phyloP scores from a whole-genome alignment of 129 eudicot genomes.

The Flaveria bidentis region DNA sequence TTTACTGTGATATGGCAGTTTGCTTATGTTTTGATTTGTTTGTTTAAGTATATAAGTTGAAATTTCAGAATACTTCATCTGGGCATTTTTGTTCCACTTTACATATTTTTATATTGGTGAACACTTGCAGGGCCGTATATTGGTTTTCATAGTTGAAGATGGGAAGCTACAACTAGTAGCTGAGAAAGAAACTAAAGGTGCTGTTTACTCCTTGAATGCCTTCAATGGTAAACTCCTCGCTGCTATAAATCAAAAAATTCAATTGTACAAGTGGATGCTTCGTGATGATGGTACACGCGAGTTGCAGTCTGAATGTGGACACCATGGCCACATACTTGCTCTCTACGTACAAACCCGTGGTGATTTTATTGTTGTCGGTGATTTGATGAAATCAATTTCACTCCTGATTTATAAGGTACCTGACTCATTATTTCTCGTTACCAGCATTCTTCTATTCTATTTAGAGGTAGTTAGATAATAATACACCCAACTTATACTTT shows the following conservation, averaged over 20 bases:
- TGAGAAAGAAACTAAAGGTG: slow-evolving; percentile 98
- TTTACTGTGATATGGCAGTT: too few species aligned
- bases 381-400: slow-evolving; percentile 92
- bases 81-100: not conserved
- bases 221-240: slow-evolving; percentile 93
- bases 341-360: slow-evolving; percentile 98
- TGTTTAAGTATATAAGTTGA: not conserved
- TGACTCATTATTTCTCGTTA: not conserved
- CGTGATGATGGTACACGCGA: slow-evolving; percentile 94
- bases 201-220: slow-evolving; percentile 88
- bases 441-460: too few species aligned
- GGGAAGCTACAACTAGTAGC: slow-evolving; percentile 88
- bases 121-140: slow-evolving; percentile 68
- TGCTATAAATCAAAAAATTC: slow-evolving; percentile 96
- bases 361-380: slow-evolving; percentile 96
- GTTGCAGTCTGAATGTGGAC: slow-evolving; percentile 95
- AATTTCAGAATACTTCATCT: not conserved
- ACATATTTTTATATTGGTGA: not conserved
- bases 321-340: slow-evolving; percentile 96
- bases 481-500: not conserved
- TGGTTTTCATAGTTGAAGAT: slow-evolving; percentile 84
- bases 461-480: too few species aligned
- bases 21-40: not conserved
- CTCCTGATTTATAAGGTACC: slow-evolving; percentile 81
- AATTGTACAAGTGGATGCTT: slow-evolving; percentile 94